A percentile compares a stretch with the other conserved stretches of the same genome.
phyloP scores from a whole-genome alignment of 805 yeast genomes.

The Nakazawaea ernobii region DNA sequence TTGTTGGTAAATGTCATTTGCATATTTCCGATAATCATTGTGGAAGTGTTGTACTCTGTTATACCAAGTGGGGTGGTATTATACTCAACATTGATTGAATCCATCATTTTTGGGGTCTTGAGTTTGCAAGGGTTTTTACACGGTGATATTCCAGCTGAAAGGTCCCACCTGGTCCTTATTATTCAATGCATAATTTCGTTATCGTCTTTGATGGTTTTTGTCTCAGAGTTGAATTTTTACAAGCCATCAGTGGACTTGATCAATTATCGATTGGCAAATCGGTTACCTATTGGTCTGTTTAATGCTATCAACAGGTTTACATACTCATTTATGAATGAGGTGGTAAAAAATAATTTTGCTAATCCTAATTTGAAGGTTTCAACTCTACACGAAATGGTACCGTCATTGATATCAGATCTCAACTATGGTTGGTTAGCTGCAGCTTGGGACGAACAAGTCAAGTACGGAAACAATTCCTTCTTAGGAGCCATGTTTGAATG shows the following conservation, averaged over 20 bases:
- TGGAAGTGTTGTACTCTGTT: background rate
- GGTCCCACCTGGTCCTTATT: background rate
- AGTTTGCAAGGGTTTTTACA: background rate
- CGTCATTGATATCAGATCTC: background rate
- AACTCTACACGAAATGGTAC: background rate
- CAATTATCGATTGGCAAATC: slow-evolving; percentile 11
- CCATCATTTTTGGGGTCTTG: background rate
- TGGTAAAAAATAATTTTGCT: slow-evolving; percentile 65
- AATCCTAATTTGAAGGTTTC: slow-evolving; percentile 23
- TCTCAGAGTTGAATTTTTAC: slow-evolving; percentile 1
- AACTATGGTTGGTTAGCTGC: too few species aligned
- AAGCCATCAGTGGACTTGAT: slow-evolving; percentile 13
- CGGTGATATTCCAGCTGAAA: background rate
- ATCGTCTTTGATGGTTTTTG: background rate
- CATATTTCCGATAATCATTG: background rate
- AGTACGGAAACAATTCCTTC: background rate
- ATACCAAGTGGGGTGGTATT: background rate
- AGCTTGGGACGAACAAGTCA: background rate
- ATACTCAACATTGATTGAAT: background rate
- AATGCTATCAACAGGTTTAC: slow-evolving; percentile 72
- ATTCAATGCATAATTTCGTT: background rate
- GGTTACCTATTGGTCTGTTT: slow-evolving; percentile 23
- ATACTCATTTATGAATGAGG: slow-evolving; percentile 85
- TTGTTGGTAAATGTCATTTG: background rate
- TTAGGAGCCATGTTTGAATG: background rate